Base-by-base conservation (phyloP, 2,329 filamentous ascomycete genomes). In the Alternaria angustiovoidea region DNA sequence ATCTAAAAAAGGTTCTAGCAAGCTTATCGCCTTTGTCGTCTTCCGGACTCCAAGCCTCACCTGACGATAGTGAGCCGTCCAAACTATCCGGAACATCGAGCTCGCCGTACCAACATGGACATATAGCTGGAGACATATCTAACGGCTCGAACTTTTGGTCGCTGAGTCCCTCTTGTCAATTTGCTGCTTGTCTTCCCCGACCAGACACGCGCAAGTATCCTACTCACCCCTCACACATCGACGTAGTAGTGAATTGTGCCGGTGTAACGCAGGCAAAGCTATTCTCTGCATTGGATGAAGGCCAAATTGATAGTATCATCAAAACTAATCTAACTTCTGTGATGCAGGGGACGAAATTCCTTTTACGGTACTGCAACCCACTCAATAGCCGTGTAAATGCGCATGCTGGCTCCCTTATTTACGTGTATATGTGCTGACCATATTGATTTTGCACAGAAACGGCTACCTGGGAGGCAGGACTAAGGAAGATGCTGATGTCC, bases 161-260 rank as follows among this genome's bases (percentile, higher is more conserved):
- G 16, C 18, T 43, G 26, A 22, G 42, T 5, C 34, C 42, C 14
- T 34, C 46, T 8, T 11, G 22, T 2, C 42, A 54, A 46, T 51
- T 63, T 51, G 14, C 39, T 41, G 44, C 47, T 16, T 38, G 48
- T 5, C 57, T 66, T 4, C 60, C 59, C 39, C 57, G 51, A 12
- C 43, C 58, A 4, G 48, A 47, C 6, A 32, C 52, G 6, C 32
- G 30, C 32, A 52, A 57, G 5, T 32, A 51, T 1, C 12, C 51
- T 4, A 54, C 56, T 9, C 53, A 62, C 7, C 22, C 43, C 5
- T 62, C 61, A 3, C 62, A 55, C 6, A 67, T 77, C 12, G 73
- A 78, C 38, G 70, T 94, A 30, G 85, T 96, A 1, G 85, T 96
- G 64, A 96, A 96, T 73, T 91, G 91, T 26, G 93, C 93, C 0